Base-by-base conservation (phyloP, 2,329 filamentous ascomycete genomes). In the Fulvia fulva region DNA sequence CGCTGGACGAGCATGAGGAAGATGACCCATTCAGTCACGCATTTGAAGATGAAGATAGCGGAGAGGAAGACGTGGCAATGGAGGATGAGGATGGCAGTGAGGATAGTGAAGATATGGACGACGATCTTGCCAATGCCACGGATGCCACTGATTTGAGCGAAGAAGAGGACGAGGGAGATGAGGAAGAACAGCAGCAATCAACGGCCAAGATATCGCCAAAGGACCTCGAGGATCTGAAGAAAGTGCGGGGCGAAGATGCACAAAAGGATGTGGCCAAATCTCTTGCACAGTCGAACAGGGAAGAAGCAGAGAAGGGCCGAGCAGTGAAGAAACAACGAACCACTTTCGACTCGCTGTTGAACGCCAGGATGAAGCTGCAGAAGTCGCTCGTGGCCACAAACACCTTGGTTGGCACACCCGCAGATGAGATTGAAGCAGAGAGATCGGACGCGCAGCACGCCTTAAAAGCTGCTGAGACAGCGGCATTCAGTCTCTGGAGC, bases 331-430 rank as follows among this genome's bases (percentile, higher is more conserved):
- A 86, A 57, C 94, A 99, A 75, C 86, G 91, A 53, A 87, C 87
- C 61, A 85, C 87, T 0, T 99, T 96, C 69, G 93, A 97, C 66
- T 85, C 89, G 0, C 83, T 97, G 0, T 82, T 99, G 30, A 96
- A 96, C 75, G 83, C 91, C 14, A 87, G 94, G 21, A 97, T 99
- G 70, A 89, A 93, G 60, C 77, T 99, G 19, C 95, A 99, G 73
- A 97, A 97, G 74, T 91, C 90, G 1, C 77, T 99, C 14, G 83
- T 94, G 16, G 87, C 89, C 0, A 84, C 87, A 25, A 97, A 97
- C 73, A 88, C 91, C 0, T 79, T 95, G 43, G 74, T 81, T 14
- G 70, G 66, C 2, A 51, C 60, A 7, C 53, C 63, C 8, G 11
- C 41, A 2, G 59, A 61, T 6, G 74, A 77, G 11, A 71, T 78